These are phyloP conservation scores for Colletotrichum siamense DNA, from an alignment of 2,329 filamentous ascomycete species.

Conservation along the genomic window DNA sequence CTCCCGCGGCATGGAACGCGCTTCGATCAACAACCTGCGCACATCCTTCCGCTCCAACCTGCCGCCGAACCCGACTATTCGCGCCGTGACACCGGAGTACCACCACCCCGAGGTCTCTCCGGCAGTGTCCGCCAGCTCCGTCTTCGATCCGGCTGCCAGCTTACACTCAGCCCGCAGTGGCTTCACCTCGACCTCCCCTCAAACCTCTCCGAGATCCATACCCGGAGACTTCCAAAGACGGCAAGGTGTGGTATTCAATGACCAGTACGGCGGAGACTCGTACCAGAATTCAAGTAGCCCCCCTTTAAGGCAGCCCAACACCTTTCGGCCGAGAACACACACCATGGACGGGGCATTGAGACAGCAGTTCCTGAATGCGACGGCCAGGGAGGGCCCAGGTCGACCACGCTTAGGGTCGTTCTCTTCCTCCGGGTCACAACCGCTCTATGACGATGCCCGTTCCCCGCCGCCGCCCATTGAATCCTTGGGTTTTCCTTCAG, in stretches of 20 bases:
- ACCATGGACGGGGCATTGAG: slow-evolving; percentile 63
- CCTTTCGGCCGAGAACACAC: slow-evolving; percentile 59
- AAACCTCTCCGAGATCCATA: slow-evolving; percentile 54
- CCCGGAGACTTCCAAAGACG: slow-evolving; percentile 51
- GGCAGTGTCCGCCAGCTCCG: background rate
- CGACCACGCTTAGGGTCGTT: slow-evolving; percentile 75
- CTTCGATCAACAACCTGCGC: slow-evolving; percentile 38
- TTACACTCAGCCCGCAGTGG: slow-evolving; percentile 31
- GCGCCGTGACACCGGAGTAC: slow-evolving; percentile 70
- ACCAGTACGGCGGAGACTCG: slow-evolving; percentile 53
- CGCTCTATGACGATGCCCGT: slow-evolving; percentile 55
- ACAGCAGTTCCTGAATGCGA: slow-evolving; percentile 43
- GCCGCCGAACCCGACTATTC: slow-evolving; percentile 53
- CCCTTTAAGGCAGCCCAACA: slow-evolving; percentile 32
- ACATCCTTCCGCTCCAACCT: slow-evolving; percentile 37
- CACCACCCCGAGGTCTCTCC: slow-evolving; percentile 13
- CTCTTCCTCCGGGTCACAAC: slow-evolving; percentile 65
- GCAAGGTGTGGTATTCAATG: slow-evolving; percentile 67
- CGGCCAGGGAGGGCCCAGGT: slow-evolving; percentile 43
- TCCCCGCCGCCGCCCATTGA: slow-evolving; percentile 45
- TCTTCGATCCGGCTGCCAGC: background rate
- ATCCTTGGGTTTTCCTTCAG: slow-evolving; percentile 46
- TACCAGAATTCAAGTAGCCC: slow-evolving; percentile 53
- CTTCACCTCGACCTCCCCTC: slow-evolving; percentile 43
- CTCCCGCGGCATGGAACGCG: slow-evolving; percentile 35